A percentile compares a stretch with the other conserved stretches of the same genome.
Conservation (phyloP, 768 basidiomycete species). For the Sporobolomyces phaffii region DNA sequence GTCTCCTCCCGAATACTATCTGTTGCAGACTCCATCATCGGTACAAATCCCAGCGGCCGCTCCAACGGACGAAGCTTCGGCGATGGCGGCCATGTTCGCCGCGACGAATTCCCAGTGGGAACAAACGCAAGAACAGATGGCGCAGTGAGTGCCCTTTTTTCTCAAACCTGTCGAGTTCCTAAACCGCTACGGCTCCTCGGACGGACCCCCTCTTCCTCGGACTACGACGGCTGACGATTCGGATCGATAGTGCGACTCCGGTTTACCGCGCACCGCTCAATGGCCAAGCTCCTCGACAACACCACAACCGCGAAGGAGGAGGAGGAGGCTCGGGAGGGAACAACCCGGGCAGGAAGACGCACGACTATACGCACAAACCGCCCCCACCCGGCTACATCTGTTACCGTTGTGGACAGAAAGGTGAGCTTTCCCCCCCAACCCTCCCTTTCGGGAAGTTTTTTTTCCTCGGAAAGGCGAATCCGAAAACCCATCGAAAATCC, state of each 20-base stretch:
- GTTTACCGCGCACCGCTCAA: conserved; percentile 49
- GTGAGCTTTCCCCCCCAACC: conserved; percentile 44
- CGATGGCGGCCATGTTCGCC: conserved; percentile 97
- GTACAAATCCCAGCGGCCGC: conserved; percentile 40
- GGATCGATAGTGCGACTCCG: conserved; percentile 49
- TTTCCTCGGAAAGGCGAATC: conserved; percentile 5
- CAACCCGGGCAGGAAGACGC: conserved; percentile 53
- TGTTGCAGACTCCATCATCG: not conserved
- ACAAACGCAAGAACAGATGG: conserved; percentile 99
- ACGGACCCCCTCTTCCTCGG: no score
- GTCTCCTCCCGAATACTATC: not conserved
- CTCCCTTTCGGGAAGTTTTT: not conserved
- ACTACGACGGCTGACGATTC: conserved; percentile 52
- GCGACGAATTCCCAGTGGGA: conserved; percentile 93
- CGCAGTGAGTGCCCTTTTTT: conserved; percentile 66
- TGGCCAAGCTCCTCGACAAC: not conserved
- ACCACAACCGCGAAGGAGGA: conserved; percentile 47
- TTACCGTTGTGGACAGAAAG: conserved; percentile 97
- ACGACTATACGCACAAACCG: conserved; percentile 58
- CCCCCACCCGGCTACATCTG: conserved; percentile 94
- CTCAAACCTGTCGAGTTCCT: no score
- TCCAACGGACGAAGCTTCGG: conserved; percentile 79
- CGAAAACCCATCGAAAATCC: not conserved
- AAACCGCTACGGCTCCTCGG: no score
- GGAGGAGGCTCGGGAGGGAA: conserved; percentile 51